These are phyloP conservation scores for Geosiphon pyriformis DNA, from an alignment of 192 early-diverging fungal species.

Conservation along the genomic window DNA sequence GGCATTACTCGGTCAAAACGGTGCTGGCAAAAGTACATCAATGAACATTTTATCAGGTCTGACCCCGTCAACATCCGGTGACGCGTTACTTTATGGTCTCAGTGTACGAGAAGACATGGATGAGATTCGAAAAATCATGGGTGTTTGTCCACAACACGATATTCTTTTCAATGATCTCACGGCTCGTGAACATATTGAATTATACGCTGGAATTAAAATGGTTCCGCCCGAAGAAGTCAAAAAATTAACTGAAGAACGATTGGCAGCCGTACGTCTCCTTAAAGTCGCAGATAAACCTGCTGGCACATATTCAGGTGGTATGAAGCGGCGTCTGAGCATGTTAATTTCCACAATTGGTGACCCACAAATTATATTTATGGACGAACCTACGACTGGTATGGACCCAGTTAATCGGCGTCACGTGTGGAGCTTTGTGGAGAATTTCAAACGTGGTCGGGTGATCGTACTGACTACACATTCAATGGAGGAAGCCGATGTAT, in stretches of 20 bases:
- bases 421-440: slow-evolving; percentile 74
- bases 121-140: slow-evolving; percentile 52
- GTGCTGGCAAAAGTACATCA: slow-evolving; percentile 34
- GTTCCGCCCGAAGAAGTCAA: slow-evolving; percentile 32
- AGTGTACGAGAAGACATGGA: slow-evolving; percentile 44
- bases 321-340: slow-evolving; percentile 57
- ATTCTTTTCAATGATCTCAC: slow-evolving; percentile 62
- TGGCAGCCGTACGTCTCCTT: slow-evolving; percentile 51
- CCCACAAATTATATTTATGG: slow-evolving; percentile 51
- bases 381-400: slow-evolving; percentile 65
- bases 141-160: slow-evolving; percentile 32
- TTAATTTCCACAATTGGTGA: slow-evolving; percentile 58
- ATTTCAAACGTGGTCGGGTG: slow-evolving; percentile 67
- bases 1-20: background rate
- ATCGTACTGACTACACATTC: slow-evolving; percentile 70
- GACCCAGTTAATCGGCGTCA: slow-evolving; percentile 75
- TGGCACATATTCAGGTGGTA: slow-evolving; percentile 58
- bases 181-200: slow-evolving; percentile 53
- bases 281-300: slow-evolving; percentile 47
- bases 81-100: slow-evolving; percentile 51
- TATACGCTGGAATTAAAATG: slow-evolving; percentile 55
- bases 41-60: slow-evolving; percentile 60
- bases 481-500: slow-evolving; percentile 67
- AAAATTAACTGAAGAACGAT: slow-evolving; percentile 36
- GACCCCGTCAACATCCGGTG: slow-evolving; percentile 49